Base-by-base conservation (phyloP, 1,139 yeast species). In the Taphrina deformans region DNA sequence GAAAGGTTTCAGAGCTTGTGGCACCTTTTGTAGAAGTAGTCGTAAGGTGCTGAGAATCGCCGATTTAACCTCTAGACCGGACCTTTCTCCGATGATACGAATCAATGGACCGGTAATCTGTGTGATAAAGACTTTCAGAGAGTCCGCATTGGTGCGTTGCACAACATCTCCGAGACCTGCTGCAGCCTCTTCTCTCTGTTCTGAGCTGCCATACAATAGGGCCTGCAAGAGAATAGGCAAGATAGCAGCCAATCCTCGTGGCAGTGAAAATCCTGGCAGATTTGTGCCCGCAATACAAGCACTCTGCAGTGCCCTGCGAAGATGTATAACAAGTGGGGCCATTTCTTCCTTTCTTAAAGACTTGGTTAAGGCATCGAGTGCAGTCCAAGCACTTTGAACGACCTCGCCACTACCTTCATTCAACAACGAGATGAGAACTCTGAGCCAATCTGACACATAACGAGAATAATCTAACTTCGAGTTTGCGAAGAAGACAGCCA, bases 1-100 rank as follows among this genome's bases (percentile, higher is more conserved):
- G 75, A 95, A 95, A 12, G 99, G 99, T 74, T 95, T 85, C 76
- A 95, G 82, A 75, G 90, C 89, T 73, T 88, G 90, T 3, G 99
- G 97, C 71, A 93, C 88, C 79, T 90, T 89, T 45, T 79, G 77
- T 73, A 95, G 84, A 73, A 95, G 80, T 69, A 84, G 83, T 73
- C 88, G 88, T 75, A 95, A 82, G 0, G 98, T 96, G 70, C 82
- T 82, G 73, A 95, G 80, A 71, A 95, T 93, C 27, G 96, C 96
- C 35, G 96, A 87, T 80, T 93, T 93, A 72, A 93, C 89, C 71
- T 90, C 96, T 69, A 96, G 83, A 35, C 87, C 83, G 70, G 89
- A 93, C 75, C 96, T 86, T 77, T 95, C 99, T 72, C 99, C 99
- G 75, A 93, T 89, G 66, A 92, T 96, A 82, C 99, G 90, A 78